Percentiles rank a stretch among this genome's conserved stretches.
Evolutionary conservation across 2,329 filamentous ascomycete genomes (phyloP).

Genomic region (Nannizziopsis arthrosporioides): DNA sequence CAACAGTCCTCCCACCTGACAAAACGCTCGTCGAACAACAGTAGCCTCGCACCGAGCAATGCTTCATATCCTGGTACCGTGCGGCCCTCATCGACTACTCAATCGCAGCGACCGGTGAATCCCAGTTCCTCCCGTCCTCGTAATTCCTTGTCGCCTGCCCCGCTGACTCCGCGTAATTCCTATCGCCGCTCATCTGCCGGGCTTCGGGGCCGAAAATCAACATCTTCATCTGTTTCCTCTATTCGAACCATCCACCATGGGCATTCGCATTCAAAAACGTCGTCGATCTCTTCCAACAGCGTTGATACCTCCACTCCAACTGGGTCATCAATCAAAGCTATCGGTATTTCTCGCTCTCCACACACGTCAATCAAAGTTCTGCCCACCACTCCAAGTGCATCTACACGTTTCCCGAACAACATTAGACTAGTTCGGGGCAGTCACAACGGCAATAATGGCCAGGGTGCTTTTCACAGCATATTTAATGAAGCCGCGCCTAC

Average conservation of each 20-base stretch:
- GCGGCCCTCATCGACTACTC: conserved; percentile 30
- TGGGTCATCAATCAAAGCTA: conserved; percentile 44
- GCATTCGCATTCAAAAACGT: conserved; percentile 85
- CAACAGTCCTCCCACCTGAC: conserved; percentile 28
- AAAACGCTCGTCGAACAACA: conserved; percentile 32
- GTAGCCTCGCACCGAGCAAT: conserved; percentile 33
- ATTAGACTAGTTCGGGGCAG: conserved; percentile 63
- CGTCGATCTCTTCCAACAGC: conserved; percentile 74
- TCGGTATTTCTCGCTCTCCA: conserved; percentile 52
- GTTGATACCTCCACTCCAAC: conserved; percentile 59
- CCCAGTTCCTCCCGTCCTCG: conserved; percentile 37
- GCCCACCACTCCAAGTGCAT: conserved; percentile 69
- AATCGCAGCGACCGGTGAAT: conserved; percentile 27
- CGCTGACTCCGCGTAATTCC: conserved; percentile 75
- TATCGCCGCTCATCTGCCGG: conserved; percentile 73
- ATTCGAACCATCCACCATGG: conserved; percentile 84
- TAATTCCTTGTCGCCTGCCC: conserved; percentile 73
- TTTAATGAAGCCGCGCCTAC: conserved; percentile 31
- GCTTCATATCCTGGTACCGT: conserved; percentile 31
- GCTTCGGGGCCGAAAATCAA: conserved; percentile 83
- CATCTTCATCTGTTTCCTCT: conserved; percentile 86
- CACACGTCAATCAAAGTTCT: conserved; percentile 92
- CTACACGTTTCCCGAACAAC: conserved; percentile 65
- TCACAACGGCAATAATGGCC: conserved; percentile 19
- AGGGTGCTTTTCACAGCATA: conserved; percentile 22